These are phyloP conservation scores for Canavalia gladiata DNA, from an alignment of 306 rosid species.

Conservation along the genomic window DNA sequence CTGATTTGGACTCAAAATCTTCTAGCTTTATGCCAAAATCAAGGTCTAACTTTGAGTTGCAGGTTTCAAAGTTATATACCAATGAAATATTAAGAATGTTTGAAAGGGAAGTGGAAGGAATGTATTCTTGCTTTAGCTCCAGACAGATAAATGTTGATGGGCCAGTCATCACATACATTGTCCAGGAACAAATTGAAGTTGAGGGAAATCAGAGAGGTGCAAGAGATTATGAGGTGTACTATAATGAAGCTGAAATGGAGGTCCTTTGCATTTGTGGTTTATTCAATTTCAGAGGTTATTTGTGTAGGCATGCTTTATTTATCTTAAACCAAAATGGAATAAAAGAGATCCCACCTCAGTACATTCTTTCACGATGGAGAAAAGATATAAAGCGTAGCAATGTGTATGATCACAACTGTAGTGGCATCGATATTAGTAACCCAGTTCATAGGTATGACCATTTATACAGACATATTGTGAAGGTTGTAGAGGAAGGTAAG, in stretches of 20 bases:
- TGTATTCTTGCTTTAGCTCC: slow-evolving; percentile 67
- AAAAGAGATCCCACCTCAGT: slow-evolving; percentile 72
- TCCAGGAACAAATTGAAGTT: slow-evolving; percentile 64
- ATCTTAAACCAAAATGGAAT: slow-evolving; percentile 69
- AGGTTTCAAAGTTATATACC: slow-evolving; percentile 69
- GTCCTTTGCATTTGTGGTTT: slow-evolving; percentile 73
- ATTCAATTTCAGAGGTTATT: slow-evolving; percentile 74
- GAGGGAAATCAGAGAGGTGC: slow-evolving; percentile 60
- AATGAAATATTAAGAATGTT: slow-evolving; percentile 61
- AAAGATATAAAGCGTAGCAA: slow-evolving; percentile 67
- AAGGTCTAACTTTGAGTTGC: slow-evolving; percentile 67
- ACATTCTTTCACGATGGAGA: slow-evolving; percentile 74
- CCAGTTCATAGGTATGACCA: slow-evolving; percentile 73
- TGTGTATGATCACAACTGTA: slow-evolving; percentile 54
- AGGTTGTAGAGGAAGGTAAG: slow-evolving; percentile 78
- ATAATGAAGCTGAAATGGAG: slow-evolving; percentile 69
- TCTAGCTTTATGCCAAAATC: slow-evolving; percentile 56
- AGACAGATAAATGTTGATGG: slow-evolving; percentile 65
- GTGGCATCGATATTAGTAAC: slow-evolving; percentile 62
- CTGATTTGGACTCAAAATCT: slow-evolving; percentile 71
- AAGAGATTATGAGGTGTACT: slow-evolving; percentile 71
- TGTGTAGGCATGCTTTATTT: slow-evolving; percentile 75
- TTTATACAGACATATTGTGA: slow-evolving; percentile 67
- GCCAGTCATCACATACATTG: slow-evolving; percentile 61
- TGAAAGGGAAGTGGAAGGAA: slow-evolving; percentile 68